These are phyloP conservation scores for Trichoderma cornu-damae DNA, from an alignment of 2,329 filamentous ascomycete species.

Conservation along the genomic window DNA sequence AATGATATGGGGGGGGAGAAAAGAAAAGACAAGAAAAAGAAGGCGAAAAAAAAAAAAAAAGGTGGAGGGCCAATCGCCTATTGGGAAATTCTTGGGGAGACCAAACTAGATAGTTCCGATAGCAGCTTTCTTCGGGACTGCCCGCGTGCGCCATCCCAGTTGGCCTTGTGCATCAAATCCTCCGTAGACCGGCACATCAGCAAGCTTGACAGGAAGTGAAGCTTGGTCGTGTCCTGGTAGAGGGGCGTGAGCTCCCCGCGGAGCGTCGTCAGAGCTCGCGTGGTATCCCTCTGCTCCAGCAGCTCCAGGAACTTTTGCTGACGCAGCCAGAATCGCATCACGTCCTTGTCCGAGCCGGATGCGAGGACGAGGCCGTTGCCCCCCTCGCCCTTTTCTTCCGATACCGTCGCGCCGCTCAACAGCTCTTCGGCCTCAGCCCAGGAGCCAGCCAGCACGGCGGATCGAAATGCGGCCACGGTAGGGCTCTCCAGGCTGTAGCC, in stretches of 20 bases:
- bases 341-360: constrained; percentile 66
- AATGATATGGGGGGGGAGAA: background rate
- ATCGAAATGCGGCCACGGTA: constrained; percentile 79
- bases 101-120: constrained; percentile 75
- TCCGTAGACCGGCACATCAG: constrained; percentile 82
- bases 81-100: background rate
- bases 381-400: constrained; percentile 31
- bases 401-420: constrained; percentile 52
- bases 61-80: too few species aligned
- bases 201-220: constrained; percentile 80
- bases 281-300: constrained; percentile 69
- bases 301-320: constrained; percentile 95
- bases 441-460: constrained; percentile 69
- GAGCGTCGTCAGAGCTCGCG: constrained; percentile 72
- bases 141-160: constrained; percentile 78
- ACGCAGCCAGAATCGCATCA: constrained; percentile 82
- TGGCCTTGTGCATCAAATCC: constrained; percentile 69
- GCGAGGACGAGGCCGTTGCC: constrained; percentile 66
- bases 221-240: constrained; percentile 67
- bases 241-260: constrained; percentile 83
- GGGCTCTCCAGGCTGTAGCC: constrained; percentile 82
- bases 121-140: constrained; percentile 69
- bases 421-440: constrained; percentile 84
- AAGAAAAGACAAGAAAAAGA: too few species aligned
- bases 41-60: too few species aligned